These are phyloP conservation scores for Fusarium marasasianum DNA, from an alignment of 2,329 filamentous ascomycete species.

Conservation along the genomic window DNA sequence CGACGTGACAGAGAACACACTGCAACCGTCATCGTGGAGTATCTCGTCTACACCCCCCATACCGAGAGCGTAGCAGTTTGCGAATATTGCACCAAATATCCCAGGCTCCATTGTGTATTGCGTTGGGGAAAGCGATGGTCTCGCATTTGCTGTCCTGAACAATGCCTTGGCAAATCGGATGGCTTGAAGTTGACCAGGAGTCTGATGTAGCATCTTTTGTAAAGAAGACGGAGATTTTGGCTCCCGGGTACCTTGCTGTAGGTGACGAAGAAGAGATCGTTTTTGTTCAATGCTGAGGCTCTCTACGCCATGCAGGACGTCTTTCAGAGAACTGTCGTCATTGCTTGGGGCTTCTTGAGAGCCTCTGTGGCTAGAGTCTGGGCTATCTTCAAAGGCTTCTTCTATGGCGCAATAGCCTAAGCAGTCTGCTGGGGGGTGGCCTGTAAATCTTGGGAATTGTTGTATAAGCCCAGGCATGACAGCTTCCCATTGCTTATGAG, in stretches of 20 bases:
- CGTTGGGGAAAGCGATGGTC: conserved; percentile 22
- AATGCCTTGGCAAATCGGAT: conserved; percentile 35
- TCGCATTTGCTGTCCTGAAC: conserved; percentile 18
- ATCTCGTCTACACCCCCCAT: conserved; percentile 40
- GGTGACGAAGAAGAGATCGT: conserved; percentile 28
- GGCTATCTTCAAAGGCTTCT: conserved; percentile 10
- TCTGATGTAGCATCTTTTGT: background rate
- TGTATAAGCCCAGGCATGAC: background rate
- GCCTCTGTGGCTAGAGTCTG: background rate
- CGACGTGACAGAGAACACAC: conserved; percentile 45
- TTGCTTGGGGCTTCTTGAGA: background rate
- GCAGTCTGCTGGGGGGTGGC: background rate
- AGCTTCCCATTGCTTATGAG: background rate
- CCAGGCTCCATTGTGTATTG: conserved; percentile 32
- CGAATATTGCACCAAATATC: conserved; percentile 49
- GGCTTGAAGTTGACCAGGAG: conserved; percentile 32
- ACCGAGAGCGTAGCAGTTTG: conserved; percentile 51
- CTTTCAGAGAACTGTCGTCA: conserved; percentile 10
- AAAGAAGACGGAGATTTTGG: background rate
- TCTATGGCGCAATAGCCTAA: background rate
- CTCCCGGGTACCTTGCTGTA: conserved; percentile 28
- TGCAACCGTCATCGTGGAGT: conserved; percentile 43
- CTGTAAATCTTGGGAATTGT: background rate
- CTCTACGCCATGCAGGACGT: conserved; percentile 26
- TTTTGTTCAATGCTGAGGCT: conserved; percentile 35